phyloP scores from a whole-genome alignment of 1,284 basidiomycete genomes.

The Bothia castanella region DNA sequence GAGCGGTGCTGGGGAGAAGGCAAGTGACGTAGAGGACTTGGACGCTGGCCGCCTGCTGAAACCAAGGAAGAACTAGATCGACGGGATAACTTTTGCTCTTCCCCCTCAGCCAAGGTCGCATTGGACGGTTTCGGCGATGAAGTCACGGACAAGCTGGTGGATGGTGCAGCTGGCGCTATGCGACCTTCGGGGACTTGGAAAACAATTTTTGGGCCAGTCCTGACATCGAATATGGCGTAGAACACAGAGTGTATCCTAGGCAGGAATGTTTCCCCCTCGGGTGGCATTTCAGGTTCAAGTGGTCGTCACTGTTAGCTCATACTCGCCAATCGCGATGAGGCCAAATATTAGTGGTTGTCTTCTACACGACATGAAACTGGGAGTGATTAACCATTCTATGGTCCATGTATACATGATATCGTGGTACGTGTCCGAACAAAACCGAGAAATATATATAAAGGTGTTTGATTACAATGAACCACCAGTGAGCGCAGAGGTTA shows the following conservation, averaged over 20 bases:
- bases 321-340: too few species aligned
- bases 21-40: constrained; percentile 40
- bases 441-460: neutral
- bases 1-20: constrained; percentile 51
- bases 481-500: constrained; percentile 18
- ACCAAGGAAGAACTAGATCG: constrained; percentile 47
- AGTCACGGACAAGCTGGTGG: constrained; percentile 34
- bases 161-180: constrained; percentile 45
- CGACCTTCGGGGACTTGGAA: constrained; percentile 89
- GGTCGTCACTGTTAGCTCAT: too few species aligned
- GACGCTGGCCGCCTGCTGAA: constrained; percentile 41
- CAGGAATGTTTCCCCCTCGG: constrained; percentile 63
- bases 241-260: constrained; percentile 83
- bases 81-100: constrained; percentile 36
- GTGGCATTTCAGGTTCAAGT: constrained; percentile 36
- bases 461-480: neutral
- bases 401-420: constrained; percentile 22
- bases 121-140: constrained; percentile 47
- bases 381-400: neutral
- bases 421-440: constrained; percentile 10
- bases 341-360: neutral
- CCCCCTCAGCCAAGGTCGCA: constrained; percentile 39
- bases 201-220: constrained; percentile 79
- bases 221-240: constrained; percentile 82
- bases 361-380: constrained; percentile 1